A percentile compares a stretch with the other conserved stretches of the same genome.
phyloP scores from a whole-genome alignment of 1,139 yeast species.

The Wickerhamomyces sp. region DNA sequence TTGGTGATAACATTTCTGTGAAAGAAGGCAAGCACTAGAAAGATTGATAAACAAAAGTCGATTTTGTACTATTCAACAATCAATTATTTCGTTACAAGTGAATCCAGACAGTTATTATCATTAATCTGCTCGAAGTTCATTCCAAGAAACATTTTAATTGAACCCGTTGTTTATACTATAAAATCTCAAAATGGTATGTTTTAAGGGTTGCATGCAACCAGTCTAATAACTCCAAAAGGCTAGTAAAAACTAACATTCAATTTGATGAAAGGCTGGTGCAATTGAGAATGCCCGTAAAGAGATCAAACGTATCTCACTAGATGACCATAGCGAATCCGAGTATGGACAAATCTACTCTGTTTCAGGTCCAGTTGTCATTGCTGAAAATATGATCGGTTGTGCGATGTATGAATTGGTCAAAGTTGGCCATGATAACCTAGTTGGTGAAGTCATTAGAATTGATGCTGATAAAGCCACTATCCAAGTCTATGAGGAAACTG shows the following conservation, averaged over 20 bases:
- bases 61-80: neutral
- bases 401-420: conserved; percentile 98
- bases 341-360: conserved; percentile 90
- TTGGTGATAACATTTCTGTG: conserved; percentile 1
- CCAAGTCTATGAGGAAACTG: conserved; percentile 98
- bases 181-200: neutral
- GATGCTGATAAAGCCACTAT: conserved; percentile 95
- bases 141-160: neutral
- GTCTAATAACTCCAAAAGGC: neutral
- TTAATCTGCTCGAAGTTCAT: neutral
- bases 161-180: neutral
- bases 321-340: conserved; percentile 69
- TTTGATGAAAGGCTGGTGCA: conserved; percentile 98
- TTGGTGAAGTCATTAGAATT: conserved; percentile 97
- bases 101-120: neutral
- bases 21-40: neutral
- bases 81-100: neutral
- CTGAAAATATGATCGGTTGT: conserved; percentile 98
- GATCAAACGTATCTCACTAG: conserved; percentile 78
- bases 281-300: conserved; percentile 96
- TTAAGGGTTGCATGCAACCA: neutral
- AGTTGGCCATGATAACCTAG: conserved; percentile 95
- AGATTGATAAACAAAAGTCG: neutral
- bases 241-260: neutral
- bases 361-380: conserved; percentile 96